phyloP scores from a whole-genome alignment of 306 rosid species.

The Arachis stenosperma region DNA sequence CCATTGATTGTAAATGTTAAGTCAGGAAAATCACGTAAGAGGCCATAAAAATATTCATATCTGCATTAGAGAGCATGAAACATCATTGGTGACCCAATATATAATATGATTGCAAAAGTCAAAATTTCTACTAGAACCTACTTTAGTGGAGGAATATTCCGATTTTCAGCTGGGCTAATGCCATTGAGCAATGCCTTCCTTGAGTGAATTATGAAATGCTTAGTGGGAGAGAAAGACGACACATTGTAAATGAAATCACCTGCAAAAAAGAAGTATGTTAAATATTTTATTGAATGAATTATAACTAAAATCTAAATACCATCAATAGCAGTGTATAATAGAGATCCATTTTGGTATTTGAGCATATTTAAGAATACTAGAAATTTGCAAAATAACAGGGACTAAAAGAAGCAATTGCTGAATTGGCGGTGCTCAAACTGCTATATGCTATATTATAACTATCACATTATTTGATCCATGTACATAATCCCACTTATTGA shows the following conservation, averaged over 20 bases:
- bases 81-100: conserved; percentile 13
- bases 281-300: conserved; percentile 30
- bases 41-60: conserved; percentile 89
- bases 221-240: conserved; percentile 86
- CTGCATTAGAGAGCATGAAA: conserved; percentile 50
- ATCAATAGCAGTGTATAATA: conserved; percentile 7
- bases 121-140: conserved; percentile 44
- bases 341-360: conserved; percentile 15
- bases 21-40: conserved; percentile 93
- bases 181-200: conserved; percentile 96
- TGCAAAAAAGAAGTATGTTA: conserved; percentile 48
- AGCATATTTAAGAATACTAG: background rate
- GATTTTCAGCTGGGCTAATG: conserved; percentile 97
- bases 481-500: too few species aligned
- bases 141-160: conserved; percentile 91
- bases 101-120: conserved; percentile 31
- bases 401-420: too few species aligned
- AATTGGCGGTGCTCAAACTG: too few species aligned
- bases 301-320: conserved; percentile 25
- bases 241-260: conserved; percentile 93
- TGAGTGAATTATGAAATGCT: conserved; percentile 91
- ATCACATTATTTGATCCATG: too few species aligned
- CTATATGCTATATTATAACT: too few species aligned
- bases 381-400: too few species aligned
- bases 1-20: conserved; percentile 92